Conservation (phyloP, 306 rosid species). For the Luffa aegyptiaca region DNA sequence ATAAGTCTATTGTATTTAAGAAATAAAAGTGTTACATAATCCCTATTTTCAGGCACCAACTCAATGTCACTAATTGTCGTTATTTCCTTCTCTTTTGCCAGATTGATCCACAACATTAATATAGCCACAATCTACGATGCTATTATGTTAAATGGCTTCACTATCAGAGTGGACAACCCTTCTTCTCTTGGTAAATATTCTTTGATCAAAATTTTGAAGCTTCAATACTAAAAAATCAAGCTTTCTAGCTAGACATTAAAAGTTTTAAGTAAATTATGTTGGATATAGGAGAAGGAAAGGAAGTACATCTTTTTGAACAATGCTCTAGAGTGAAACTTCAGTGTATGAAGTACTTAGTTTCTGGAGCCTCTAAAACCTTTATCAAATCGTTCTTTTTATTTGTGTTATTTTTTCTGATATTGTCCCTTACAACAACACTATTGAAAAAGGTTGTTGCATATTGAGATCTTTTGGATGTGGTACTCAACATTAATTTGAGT, state of each 20-base stretch:
- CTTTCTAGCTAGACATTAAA: neutral
- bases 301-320: constrained; percentile 23
- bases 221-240: neutral
- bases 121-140: constrained; percentile 31
- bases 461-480: neutral
- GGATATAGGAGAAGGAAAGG: constrained; percentile 39
- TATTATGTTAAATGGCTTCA: constrained; percentile 33
- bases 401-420: too few relatives aligned
- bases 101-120: constrained; percentile 42
- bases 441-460: too few relatives aligned
- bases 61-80: neutral
- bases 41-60: neutral
- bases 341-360: constrained; percentile 34
- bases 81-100: neutral
- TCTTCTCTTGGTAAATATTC: constrained; percentile 30
- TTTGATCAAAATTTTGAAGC: neutral
- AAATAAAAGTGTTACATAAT: neutral
- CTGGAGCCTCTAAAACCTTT: constrained; percentile 9
- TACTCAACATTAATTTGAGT: neutral
- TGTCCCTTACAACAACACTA: too few relatives aligned
- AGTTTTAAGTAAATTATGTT: constrained; percentile 14
- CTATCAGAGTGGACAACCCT: constrained; percentile 27
- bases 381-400: neutral
- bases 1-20: constrained; percentile 12
- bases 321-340: constrained; percentile 32